These are phyloP conservation scores for Pyrus communis DNA, from an alignment of 306 rosid species.

Conservation along the genomic window DNA sequence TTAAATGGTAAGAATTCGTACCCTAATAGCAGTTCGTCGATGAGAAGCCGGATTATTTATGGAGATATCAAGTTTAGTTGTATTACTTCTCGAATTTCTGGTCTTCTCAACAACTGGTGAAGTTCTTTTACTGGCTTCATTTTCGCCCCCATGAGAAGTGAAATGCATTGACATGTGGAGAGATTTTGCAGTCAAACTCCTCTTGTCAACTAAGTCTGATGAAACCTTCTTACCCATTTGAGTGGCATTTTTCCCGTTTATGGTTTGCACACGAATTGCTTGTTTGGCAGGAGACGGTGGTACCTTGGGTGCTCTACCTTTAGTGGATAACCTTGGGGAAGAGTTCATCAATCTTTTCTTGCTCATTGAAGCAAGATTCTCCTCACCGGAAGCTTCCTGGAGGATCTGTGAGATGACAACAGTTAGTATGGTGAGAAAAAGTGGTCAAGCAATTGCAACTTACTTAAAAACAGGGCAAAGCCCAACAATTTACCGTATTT, in stretches of 20 bases:
- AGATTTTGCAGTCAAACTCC: slow-evolving; percentile 28
- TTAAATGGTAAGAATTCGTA: slow-evolving; percentile 8
- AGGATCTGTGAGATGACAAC: slow-evolving; percentile 9
- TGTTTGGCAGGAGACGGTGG: slow-evolving; percentile 21
- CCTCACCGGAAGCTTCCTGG: slow-evolving; percentile 33
- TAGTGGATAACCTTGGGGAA: slow-evolving; percentile 28
- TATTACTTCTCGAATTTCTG: slow-evolving; percentile 16
- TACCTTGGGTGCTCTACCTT: slow-evolving; percentile 19
- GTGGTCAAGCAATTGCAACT: not conserved
- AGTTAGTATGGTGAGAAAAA: not conserved
- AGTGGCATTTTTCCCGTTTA: slow-evolving; percentile 14
- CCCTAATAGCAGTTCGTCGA: slow-evolving; percentile 28
- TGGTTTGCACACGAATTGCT: slow-evolving; percentile 16
- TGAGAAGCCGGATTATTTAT: slow-evolving; percentile 21
- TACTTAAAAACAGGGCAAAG: slow-evolving; percentile 1
- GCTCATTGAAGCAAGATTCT: slow-evolving; percentile 32
- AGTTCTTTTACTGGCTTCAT: slow-evolving; percentile 34
- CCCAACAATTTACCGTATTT: slow-evolving; percentile 29
- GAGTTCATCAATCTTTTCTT: slow-evolving; percentile 28
- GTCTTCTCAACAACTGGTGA: slow-evolving; percentile 27
- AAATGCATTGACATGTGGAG: slow-evolving; percentile 48
- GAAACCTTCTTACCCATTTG: slow-evolving; percentile 32
- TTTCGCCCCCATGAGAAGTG: slow-evolving; percentile 27
- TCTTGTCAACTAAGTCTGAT: slow-evolving; percentile 27
- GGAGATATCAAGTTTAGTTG: slow-evolving; percentile 18